Evolutionary conservation across 495 filamentous ascomycete genomes (phyloP).

Genomic region (Entonaema liquescens): DNA sequence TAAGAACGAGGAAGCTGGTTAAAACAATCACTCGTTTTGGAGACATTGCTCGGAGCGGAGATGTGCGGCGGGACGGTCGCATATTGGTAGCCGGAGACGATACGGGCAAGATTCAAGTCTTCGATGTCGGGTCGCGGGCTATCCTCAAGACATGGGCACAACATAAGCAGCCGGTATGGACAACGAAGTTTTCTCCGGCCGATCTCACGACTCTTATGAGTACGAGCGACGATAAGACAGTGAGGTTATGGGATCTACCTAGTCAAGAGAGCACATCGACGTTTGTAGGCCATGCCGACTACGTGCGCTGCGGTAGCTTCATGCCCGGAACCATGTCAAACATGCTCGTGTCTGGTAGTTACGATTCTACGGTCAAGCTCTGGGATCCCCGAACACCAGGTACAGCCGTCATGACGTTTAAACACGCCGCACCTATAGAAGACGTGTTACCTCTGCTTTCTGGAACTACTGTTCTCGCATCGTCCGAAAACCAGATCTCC

Average conservation of each 20-base stretch:
- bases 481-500: slow-evolving; percentile 85
- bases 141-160: slow-evolving; percentile 96
- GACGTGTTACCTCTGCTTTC: slow-evolving; percentile 83
- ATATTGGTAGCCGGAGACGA: slow-evolving; percentile 92
- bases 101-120: slow-evolving; percentile 89
- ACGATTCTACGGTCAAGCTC: slow-evolving; percentile 90
- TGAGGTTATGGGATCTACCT: slow-evolving; percentile 93
- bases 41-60: slow-evolving; percentile 84
- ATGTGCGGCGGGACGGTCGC: slow-evolving; percentile 86
- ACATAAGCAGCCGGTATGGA: slow-evolving; percentile 95
- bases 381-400: slow-evolving; percentile 86
- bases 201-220: slow-evolving; percentile 87
- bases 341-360: slow-evolving; percentile 84
- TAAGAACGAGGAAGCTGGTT: slow-evolving; percentile 84
- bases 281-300: slow-evolving; percentile 91
- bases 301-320: slow-evolving; percentile 85
- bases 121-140: slow-evolving; percentile 84
- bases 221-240: slow-evolving; percentile 87
- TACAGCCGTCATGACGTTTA: slow-evolving; percentile 83
- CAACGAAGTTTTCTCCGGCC: slow-evolving; percentile 84
- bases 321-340: slow-evolving; percentile 81
- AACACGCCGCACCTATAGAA: slow-evolving; percentile 88
- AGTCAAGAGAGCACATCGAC: slow-evolving; percentile 74
- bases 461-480: slow-evolving; percentile 84
- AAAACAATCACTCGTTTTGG: slow-evolving; percentile 94